Evolutionary conservation across 2,329 filamentous ascomycete genomes (phyloP).

Genomic region (Botryotinia calthae): DNA sequence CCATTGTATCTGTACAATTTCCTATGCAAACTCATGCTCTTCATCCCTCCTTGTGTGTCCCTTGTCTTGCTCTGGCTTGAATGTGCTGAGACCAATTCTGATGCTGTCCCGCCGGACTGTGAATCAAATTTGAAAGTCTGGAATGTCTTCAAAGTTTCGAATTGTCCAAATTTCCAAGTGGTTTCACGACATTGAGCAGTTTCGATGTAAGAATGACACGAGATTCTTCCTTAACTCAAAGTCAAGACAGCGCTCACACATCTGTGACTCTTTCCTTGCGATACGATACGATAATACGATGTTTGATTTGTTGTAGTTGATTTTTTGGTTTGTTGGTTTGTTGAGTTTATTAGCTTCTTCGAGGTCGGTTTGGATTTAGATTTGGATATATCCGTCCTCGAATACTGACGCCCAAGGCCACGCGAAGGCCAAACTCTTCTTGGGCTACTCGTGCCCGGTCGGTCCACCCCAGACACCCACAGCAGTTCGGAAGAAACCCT

Average conservation of each 20-base stretch:
- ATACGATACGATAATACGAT: not conserved
- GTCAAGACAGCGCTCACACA: not conserved
- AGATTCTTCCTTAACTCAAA: not conserved
- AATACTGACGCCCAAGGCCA: conserved; percentile 3
- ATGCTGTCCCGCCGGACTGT: not conserved
- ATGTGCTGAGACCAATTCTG: not conserved
- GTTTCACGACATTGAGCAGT: not conserved
- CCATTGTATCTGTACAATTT: not conserved
- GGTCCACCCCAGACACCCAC: not conserved
- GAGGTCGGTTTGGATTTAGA: not conserved
- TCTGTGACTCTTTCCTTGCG: not conserved
- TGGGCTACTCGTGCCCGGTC: not conserved
- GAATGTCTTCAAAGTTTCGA: not conserved
- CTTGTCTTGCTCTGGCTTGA: too few relatives aligned
- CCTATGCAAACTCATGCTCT: too few relatives aligned
- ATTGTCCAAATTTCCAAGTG: not conserved
- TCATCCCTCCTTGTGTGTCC: accelerated
- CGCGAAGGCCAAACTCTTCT: not conserved
- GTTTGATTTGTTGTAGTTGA: not conserved
- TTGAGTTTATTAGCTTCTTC: conserved; percentile 3
- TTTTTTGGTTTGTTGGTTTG: not conserved
- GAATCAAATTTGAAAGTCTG: not conserved
- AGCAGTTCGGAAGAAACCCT: not conserved
- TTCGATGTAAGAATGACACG: not conserved
- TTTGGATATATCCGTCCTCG: not conserved